Evolutionary conservation across 2,329 filamentous ascomycete species (phyloP), one percentile per base, ranked within the genome.

Genomic region (Fusarium sp.): DNA sequence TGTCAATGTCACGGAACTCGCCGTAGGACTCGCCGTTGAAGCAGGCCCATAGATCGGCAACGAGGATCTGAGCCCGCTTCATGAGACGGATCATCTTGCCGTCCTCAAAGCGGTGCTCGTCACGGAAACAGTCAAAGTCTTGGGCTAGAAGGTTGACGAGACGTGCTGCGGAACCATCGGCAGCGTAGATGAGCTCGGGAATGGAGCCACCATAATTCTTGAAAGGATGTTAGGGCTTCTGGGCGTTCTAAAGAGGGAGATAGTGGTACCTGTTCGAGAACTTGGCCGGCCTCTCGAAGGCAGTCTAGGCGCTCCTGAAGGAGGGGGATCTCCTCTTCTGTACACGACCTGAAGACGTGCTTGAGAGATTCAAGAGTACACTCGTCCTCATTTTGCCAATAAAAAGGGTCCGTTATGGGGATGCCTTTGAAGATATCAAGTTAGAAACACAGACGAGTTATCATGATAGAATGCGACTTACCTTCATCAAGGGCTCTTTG

Each of bases 11-110:
- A 67, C 91, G 81, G 82, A 99, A 99, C 32, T 89, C 86, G 35
- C 97, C 97, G 79, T 92, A 95, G 30, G 89, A 88, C 75, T 92
- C 87, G 54, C 95, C 95, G 63, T 96, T 91, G 81, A 98, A 98
- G 73, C 95, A 97, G 6, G 97, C 97, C 97, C 97, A 99, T 1
- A 98, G 82, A 82, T 99, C 97, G 25, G 97, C 97, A 3, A 97
- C 95, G 23, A 98, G 89, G 70, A 99, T 99, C 83, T 99, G 97
- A 2, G 97, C 95, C 13, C 97, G 92, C 84, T 99, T 99, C 80
- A 98, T 91, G 72, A 99, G 89, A 16, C 95, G 92, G 3, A 99
- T 92, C 73, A 88, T 88, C 66, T 88, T 89, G 52, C 92, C 91
- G 11, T 92, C 92, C 63, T 96, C 92, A 80, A 95, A 98, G 5